Percentiles rank a stretch among this genome's conserved stretches.
Conservation (phyloP, 306 rosid genomes). For the Alnus glutinosa region DNA sequence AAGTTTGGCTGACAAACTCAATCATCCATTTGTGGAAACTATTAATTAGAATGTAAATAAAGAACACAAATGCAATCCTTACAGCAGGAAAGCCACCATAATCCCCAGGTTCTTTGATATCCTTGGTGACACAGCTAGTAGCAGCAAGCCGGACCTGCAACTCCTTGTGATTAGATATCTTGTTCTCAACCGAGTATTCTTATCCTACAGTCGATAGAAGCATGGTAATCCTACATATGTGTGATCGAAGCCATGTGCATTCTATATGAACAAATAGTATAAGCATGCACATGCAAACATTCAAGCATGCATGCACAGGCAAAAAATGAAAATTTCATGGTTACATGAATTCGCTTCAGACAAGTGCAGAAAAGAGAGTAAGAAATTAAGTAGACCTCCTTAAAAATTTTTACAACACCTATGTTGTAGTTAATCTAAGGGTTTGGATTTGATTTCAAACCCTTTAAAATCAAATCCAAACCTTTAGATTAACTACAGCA, state of each 20-base stretch:
- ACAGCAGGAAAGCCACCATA: conserved; percentile 86
- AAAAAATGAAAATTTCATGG: not conserved
- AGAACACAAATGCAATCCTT: conserved; percentile 29
- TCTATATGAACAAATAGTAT: conserved; percentile 5
- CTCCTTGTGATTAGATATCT: conserved; percentile 28
- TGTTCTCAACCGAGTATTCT: conserved; percentile 20
- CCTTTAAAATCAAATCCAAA: too few relatives aligned
- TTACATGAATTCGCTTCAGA: not conserved
- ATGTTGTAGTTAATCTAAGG: too few relatives aligned
- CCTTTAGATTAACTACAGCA: too few relatives aligned
- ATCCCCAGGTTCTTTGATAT: conserved; percentile 83
- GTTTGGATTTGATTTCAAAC: too few relatives aligned
- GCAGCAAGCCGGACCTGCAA: conserved; percentile 90
- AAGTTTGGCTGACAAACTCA: not conserved
- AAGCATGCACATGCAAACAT: not conserved
- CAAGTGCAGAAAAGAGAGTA: not conserved
- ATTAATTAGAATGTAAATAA: not conserved
- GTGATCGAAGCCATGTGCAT: not conserved
- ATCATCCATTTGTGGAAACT: too few relatives aligned
- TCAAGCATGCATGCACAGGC: not conserved
- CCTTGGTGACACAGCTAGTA: conserved; percentile 73
- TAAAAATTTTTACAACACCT: too few relatives aligned
- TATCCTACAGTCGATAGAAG: conserved; percentile 10
- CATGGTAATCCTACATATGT: not conserved
- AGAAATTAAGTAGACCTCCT: not conserved